These are phyloP conservation scores for Penicillium griseofulvum DNA, from an alignment of 2,329 filamentous ascomycete genomes.

Conservation along the genomic window DNA sequence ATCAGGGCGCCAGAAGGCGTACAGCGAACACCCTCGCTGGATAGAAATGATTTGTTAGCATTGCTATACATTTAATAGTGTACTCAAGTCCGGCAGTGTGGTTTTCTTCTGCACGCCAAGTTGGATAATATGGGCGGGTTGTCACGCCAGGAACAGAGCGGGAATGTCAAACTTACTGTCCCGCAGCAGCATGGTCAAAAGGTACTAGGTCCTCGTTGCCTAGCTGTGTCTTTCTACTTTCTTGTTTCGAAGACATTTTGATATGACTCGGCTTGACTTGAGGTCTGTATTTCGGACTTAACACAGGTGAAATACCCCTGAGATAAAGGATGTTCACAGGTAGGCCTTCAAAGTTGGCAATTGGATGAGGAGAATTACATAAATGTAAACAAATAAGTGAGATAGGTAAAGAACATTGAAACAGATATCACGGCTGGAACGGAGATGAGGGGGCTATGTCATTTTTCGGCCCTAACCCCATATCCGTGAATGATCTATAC, in stretches of 20 bases:
- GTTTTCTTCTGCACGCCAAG: not conserved
- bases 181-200: conserved; percentile 48
- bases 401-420: not conserved
- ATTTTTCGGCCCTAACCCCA: not conserved
- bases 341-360: not conserved
- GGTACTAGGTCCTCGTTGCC: conserved; percentile 42
- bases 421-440: not conserved
- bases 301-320: not conserved
- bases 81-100: too few relatives aligned
- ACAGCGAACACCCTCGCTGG: conserved; percentile 84
- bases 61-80: not conserved
- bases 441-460: not conserved
- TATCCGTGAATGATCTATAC: not conserved
- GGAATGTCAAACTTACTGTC: conserved; percentile 46
- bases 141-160: conserved; percentile 8
- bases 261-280: not conserved
- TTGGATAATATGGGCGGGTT: not conserved
- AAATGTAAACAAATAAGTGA: not conserved
- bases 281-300: not conserved
- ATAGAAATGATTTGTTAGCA: conserved; percentile 8
- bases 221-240: conserved; percentile 34
- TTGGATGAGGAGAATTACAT: not conserved
- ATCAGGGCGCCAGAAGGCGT: conserved; percentile 80
- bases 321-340: not conserved
- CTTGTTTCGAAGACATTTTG: conserved; percentile 35